Conservation (phyloP, 1,284 basidiomycete species). For the Marasmius oreades region DNA sequence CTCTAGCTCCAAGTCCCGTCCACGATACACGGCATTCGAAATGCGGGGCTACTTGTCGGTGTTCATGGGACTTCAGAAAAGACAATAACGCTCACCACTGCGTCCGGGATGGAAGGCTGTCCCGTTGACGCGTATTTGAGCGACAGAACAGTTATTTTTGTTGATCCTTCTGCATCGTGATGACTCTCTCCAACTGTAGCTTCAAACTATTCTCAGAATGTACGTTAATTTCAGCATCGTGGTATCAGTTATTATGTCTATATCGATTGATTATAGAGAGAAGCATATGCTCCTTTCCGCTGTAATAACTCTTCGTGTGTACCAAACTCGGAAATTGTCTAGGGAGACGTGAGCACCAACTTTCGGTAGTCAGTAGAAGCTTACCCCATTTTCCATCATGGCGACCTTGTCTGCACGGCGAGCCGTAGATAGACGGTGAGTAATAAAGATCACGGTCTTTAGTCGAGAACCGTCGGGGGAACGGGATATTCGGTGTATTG, state of each 20-base stretch:
- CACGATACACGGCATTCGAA: constrained; percentile 81
- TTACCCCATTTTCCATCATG: constrained; percentile 80
- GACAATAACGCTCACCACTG: constrained; percentile 36
- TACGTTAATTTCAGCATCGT: constrained; percentile 5
- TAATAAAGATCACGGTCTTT: constrained; percentile 81
- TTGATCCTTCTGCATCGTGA: constrained; percentile 40
- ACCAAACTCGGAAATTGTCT: constrained; percentile 80
- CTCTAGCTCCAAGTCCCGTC: constrained; percentile 72
- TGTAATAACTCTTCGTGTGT: constrained; percentile 71
- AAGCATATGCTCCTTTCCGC: constrained; percentile 61
- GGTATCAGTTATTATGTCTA: constrained; percentile 25
- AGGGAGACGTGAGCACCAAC: constrained; percentile 15
- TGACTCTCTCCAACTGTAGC: too few species aligned
- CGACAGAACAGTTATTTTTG: constrained; percentile 61
- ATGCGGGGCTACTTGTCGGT: constrained; percentile 84
- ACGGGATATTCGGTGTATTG: constrained; percentile 59
- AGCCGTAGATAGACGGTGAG: constrained; percentile 77
- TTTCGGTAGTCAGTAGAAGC: constrained; percentile 20
- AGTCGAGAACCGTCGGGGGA: constrained; percentile 48
- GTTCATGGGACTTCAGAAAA: constrained; percentile 63
- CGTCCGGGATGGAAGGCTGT: constrained; percentile 41
- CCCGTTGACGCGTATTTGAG: constrained; percentile 65
- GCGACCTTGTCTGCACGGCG: constrained; percentile 79
- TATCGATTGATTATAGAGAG: constrained; percentile 66
- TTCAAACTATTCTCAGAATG: background rate